Evolutionary conservation across 352 stramenopile species (phyloP).

Genomic region (Phytopythium helicoides): DNA sequence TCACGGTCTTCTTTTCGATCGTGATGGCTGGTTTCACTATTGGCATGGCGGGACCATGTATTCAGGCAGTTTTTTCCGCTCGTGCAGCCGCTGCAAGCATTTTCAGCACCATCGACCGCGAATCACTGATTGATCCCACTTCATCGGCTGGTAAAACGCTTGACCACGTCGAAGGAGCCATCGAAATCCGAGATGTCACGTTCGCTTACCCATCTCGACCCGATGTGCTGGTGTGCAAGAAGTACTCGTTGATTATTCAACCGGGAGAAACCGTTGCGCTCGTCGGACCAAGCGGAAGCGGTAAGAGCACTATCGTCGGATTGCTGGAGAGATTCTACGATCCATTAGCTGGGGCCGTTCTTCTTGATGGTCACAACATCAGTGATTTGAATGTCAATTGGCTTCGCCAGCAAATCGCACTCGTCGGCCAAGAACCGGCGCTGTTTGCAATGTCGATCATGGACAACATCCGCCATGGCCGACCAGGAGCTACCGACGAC

Average conservation of each 20-base stretch:
- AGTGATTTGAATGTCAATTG: constrained; percentile 63
- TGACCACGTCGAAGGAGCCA: constrained; percentile 35
- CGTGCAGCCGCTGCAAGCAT: constrained; percentile 36
- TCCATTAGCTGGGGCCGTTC: constrained; percentile 28
- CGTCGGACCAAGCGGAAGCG: constrained; percentile 47
- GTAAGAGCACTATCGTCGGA: constrained; percentile 58
- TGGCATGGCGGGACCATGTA: constrained; percentile 32
- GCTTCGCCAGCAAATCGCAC: constrained; percentile 71
- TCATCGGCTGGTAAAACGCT: constrained; percentile 20
- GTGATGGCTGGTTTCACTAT: constrained; percentile 39
- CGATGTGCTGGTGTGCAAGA: constrained; percentile 28
- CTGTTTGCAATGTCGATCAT: constrained; percentile 68
- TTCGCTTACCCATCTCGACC: constrained; percentile 53
- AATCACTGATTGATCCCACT: constrained; percentile 45
- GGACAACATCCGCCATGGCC: constrained; percentile 79
- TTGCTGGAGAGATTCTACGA: constrained; percentile 69
- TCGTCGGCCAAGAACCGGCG: constrained; percentile 86
- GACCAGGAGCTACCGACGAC: constrained; percentile 19
- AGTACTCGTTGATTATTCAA: constrained; percentile 40
- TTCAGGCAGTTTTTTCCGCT: constrained; percentile 36
- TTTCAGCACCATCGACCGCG: constrained; percentile 48
- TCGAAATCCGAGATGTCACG: constrained; percentile 81
- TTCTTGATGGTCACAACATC: constrained; percentile 56
- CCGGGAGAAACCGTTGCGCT: constrained; percentile 50
- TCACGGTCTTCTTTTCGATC: constrained; percentile 49